Percentiles rank a stretch among this genome's conserved stretches.
These are phyloP conservation scores for Termitomyces sp. DNA, from an alignment of 768 basidiomycete species.

Conservation along the genomic window DNA sequence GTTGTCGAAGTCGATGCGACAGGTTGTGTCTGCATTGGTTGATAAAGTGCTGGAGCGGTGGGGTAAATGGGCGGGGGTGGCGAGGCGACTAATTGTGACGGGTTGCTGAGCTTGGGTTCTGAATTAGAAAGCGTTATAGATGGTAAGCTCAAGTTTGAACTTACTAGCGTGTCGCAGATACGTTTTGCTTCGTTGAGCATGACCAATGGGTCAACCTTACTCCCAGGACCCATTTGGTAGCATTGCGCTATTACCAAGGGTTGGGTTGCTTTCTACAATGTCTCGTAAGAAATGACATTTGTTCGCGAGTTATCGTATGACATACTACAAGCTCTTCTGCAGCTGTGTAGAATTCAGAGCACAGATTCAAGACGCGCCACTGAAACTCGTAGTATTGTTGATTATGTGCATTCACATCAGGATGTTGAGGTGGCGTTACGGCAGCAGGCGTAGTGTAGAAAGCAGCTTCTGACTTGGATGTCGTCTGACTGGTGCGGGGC, in stretches of 20 bases:
- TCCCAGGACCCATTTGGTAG: conserved; percentile 68
- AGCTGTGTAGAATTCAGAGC: conserved; percentile 82
- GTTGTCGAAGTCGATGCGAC: conserved; percentile 24
- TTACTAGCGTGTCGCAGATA: conserved; percentile 73
- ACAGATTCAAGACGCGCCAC: conserved; percentile 79
- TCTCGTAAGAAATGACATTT: conserved; percentile 10
- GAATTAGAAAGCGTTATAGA: neutral
- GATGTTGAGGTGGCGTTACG: conserved; percentile 35
- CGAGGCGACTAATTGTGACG: conserved; percentile 61
- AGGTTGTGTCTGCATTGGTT: conserved; percentile 22
- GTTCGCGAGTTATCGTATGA: conserved; percentile 16
- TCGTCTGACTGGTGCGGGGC: conserved; percentile 30
- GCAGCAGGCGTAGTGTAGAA: conserved; percentile 38
- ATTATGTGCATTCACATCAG: conserved; percentile 59
- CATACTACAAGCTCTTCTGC: conserved; percentile 81
- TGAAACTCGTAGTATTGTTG: conserved; percentile 85
- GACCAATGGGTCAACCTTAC: conserved; percentile 67
- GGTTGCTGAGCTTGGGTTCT: conserved; percentile 61
- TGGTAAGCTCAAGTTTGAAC: conserved; percentile 12
- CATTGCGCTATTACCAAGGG: conserved; percentile 77
- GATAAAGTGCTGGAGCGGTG: conserved; percentile 41
- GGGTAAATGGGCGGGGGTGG: conserved; percentile 62
- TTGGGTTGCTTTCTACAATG: conserved; percentile 52
- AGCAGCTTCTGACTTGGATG: conserved; percentile 32
- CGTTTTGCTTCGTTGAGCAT: conserved; percentile 78